Evolutionary conservation across 202 grass and related monocot species (phyloP), one percentile per base, ranked within the genome.

Genomic region (Alloteropsis angusta): DNA sequence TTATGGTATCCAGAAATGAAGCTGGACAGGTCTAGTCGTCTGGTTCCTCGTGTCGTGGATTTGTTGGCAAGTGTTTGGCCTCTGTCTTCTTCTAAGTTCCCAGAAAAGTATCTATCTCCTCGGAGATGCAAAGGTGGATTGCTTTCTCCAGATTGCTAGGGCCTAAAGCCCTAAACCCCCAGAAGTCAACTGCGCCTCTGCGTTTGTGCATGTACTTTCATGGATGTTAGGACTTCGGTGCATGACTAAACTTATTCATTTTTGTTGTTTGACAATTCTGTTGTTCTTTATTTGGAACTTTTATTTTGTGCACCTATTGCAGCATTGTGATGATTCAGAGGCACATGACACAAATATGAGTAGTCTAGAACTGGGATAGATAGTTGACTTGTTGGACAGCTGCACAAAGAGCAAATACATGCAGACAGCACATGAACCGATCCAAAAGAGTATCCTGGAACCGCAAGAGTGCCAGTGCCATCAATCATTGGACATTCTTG

Each of bases 61-160:
- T 60, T 6, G 9, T 75, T 45, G 54, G 72, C 23, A 22, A 62
- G 11, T 4, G 4, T 11, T 18, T 48, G 65, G 26, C 42, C 65
- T n/a, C n/a, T n/a, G n/a, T 47, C 10, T 16, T 67, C 22, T 26
- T 46, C 41, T 5, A 17, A 68, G 41, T 46, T 68, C 41, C 41
- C 26, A 15, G 56, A 2, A 32, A 55, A 76, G 55, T 46, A 6
- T 36, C 56, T 18, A 63, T 60, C 64, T 71, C 64, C 56, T 87
- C 10, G 72, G 64, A 65, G 36, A 77, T 16, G 72, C 72, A 86
- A 86, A 82, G 72, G 54, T 82, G 43, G 71, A 62, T 70, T 75
- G 60, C 41, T 62, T 60, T 18, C 12, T 77, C 34, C 43, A 57
- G 19, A 26, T 58, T 49, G 19, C 30, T 50, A 47, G 28, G 9